These are phyloP conservation scores for Alectoria sarmentosa DNA, from an alignment of 495 filamentous ascomycete genomes.

Conservation along the genomic window DNA sequence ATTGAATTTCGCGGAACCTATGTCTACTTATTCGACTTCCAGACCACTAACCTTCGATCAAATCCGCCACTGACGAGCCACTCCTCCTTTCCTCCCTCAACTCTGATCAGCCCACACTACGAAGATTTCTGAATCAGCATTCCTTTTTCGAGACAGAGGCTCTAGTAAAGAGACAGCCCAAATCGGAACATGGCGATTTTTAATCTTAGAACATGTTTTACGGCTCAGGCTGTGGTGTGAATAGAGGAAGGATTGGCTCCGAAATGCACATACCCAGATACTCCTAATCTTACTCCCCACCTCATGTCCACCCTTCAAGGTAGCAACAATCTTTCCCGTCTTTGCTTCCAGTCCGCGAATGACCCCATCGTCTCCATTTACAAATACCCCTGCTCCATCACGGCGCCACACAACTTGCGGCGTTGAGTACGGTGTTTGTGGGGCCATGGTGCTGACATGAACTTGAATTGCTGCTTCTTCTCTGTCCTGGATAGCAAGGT, in stretches of 20 bases:
- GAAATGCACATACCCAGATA: conserved; percentile 36
- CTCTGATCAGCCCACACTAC: conserved; percentile 46
- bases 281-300: conserved; percentile 56
- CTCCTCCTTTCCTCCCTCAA: conserved; percentile 40
- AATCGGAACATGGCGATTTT: neutral
- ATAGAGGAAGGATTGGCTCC: neutral
- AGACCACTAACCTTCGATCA: conserved; percentile 56
- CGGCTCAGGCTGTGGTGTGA: neutral
- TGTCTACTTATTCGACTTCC: conserved; percentile 33
- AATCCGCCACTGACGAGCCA: conserved; percentile 63
- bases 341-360: conserved; percentile 56
- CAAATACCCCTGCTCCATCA: conserved; percentile 57
- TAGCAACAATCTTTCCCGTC: conserved; percentile 50
- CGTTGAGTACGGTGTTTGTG: conserved; percentile 62
- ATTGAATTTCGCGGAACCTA: no score
- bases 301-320: conserved; percentile 49
- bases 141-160: neutral
- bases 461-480: conserved; percentile 55
- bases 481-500: conserved; percentile 44
- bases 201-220: neutral
- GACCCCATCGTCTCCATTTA: conserved; percentile 63
- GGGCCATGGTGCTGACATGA: conserved; percentile 54
- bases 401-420: conserved; percentile 60
- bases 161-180: neutral
- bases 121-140: neutral